Conservation (phyloP, 805 yeast genomes). For the Teunomyces lycoperdinae region DNA sequence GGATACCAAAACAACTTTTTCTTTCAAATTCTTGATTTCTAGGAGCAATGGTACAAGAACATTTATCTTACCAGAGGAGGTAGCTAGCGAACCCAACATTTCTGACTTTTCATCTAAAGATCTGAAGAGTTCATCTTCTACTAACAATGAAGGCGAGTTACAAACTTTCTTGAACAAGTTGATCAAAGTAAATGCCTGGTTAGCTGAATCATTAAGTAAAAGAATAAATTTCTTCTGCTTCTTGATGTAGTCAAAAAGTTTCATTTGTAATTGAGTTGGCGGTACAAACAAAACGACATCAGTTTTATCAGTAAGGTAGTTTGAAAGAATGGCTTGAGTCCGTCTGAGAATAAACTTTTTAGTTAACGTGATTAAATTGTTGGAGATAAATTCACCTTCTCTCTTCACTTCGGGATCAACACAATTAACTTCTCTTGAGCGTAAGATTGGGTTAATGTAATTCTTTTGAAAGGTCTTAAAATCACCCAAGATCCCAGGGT, state of each 20-base stretch:
- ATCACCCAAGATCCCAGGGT: conserved; percentile 77
- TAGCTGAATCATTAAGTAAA: conserved; percentile 29
- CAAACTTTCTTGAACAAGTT: conserved; percentile 76
- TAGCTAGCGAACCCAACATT: conserved; percentile 8
- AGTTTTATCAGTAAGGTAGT: conserved; percentile 68
- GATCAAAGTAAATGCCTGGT: conserved; percentile 60
- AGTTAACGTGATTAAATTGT: conserved; percentile 63
- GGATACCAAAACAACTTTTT: conserved; percentile 82
- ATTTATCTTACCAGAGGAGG: conserved; percentile 57
- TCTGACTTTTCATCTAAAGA: conserved; percentile 12
- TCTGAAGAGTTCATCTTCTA: conserved; percentile 45
- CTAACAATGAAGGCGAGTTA: conserved; percentile 69
- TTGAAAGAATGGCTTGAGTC: conserved; percentile 53
- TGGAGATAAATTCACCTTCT: conserved; percentile 59
- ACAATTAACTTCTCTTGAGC: conserved; percentile 64
- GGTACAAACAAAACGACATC: conserved; percentile 76
- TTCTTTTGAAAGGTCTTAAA: conserved; percentile 55
- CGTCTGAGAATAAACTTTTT: conserved; percentile 69
- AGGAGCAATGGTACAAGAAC: conserved; percentile 56
- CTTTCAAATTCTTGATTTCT: conserved; percentile 45
- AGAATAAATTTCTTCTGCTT: conserved; percentile 32
- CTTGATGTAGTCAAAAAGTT: conserved; percentile 51
- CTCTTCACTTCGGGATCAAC: conserved; percentile 46
- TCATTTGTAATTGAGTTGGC: conserved; percentile 63
- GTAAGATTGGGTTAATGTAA: conserved; percentile 67